Percentiles rank a stretch among this genome's conserved stretches.
Evolutionary conservation across 176 grass and related monocot species (phyloP).

Genomic region (Bothriochloa decipiens): DNA sequence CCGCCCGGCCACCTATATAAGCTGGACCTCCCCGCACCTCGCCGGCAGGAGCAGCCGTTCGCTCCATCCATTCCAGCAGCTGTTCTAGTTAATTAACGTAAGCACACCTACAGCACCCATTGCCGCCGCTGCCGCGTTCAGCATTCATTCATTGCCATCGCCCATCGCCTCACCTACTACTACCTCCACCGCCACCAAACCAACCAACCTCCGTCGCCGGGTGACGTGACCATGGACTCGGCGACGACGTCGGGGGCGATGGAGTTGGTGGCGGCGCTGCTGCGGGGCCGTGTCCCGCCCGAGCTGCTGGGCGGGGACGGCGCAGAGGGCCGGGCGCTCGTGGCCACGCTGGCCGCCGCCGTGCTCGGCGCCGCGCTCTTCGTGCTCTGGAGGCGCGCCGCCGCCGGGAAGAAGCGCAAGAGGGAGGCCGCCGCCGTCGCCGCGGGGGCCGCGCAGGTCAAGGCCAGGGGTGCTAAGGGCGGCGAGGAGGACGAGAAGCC

Average conservation of each 20-base stretch:
- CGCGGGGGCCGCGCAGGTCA: background rate
- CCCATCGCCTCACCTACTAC: background rate
- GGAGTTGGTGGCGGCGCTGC: conserved; percentile 54
- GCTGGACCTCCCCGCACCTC: background rate
- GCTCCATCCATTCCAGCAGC: background rate
- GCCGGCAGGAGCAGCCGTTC: conserved; percentile 25
- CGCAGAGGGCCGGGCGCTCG: conserved; percentile 40
- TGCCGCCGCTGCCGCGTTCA: background rate
- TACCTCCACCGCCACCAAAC: background rate
- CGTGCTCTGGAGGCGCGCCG: conserved; percentile 59
- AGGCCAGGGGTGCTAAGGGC: conserved; percentile 9
- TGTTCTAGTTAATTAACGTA: background rate
- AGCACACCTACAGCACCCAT: background rate
- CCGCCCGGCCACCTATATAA: conserved; percentile 42
- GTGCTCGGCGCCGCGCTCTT: conserved; percentile 73
- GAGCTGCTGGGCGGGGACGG: background rate
- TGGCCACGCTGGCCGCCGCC: conserved; percentile 54
- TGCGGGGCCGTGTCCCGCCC: conserved; percentile 26
- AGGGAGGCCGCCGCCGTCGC: conserved; percentile 23
- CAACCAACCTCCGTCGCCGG: background rate
- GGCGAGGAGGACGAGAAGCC: background rate
- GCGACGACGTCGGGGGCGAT: conserved; percentile 44
- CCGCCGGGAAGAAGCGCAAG: conserved; percentile 53
- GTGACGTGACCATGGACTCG: conserved; percentile 31
- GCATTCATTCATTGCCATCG: background rate